Evolutionary conservation across 768 basidiomycete species (phyloP).

Genomic region (Sporobolomyces roseus): DNA sequence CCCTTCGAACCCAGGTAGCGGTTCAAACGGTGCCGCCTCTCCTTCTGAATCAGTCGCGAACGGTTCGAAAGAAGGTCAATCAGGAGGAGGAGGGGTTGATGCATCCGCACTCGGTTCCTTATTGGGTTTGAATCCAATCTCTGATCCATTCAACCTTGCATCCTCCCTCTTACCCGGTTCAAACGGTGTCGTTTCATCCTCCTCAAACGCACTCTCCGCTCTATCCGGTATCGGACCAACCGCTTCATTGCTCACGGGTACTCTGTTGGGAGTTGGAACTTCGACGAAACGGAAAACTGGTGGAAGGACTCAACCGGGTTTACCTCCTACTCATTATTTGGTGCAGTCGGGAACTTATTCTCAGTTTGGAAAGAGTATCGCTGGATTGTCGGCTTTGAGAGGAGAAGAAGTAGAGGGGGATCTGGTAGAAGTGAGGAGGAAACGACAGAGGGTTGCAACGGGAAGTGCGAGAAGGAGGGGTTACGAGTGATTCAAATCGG

Average conservation of each 20-base stretch:
- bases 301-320: conserved; percentile 39
- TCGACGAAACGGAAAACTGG: conserved; percentile 39
- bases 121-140: conserved; percentile 24
- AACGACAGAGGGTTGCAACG: conserved; percentile 39
- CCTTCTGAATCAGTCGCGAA: conserved; percentile 22
- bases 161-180: conserved; percentile 37
- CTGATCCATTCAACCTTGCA: conserved; percentile 44
- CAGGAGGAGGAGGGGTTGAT: conserved; percentile 25
- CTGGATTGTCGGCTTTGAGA: conserved; percentile 41
- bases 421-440: conserved; percentile 45
- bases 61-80: conserved; percentile 5
- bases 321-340: conserved; percentile 39
- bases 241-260: conserved; percentile 34
- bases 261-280: conserved; percentile 11
- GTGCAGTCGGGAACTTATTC: conserved; percentile 42
- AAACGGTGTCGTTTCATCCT: not conserved
- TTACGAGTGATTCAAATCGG: conserved; percentile 31
- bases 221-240: conserved; percentile 34
- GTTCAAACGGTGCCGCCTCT: conserved; percentile 22
- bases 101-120: conserved; percentile 25
- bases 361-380: conserved; percentile 45
- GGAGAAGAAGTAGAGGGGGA: conserved; percentile 46
- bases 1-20: conserved; percentile 4
- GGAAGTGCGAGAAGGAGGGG: conserved; percentile 9
- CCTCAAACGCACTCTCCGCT: conserved; percentile 30